Evolutionary conservation across 768 basidiomycete genomes (phyloP).

Genomic region (Trametes coccinea): DNA sequence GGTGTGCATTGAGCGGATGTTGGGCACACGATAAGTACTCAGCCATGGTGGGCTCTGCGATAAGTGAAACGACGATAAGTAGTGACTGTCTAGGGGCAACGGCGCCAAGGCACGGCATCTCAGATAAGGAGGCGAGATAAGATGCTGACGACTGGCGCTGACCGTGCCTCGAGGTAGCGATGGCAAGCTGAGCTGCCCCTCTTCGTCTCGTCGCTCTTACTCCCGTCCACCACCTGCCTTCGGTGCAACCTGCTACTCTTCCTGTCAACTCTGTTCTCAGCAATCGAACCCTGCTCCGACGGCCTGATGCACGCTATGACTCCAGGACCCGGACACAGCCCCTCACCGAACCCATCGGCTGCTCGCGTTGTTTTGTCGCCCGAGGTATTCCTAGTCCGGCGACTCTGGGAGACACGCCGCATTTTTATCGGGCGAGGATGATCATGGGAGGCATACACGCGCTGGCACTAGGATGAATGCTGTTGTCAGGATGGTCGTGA

Average conservation of each 20-base stretch:
- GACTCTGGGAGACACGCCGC: not conserved
- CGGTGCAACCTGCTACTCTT: slow-evolving; percentile 9
- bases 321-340: slow-evolving; percentile 1
- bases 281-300: slow-evolving; percentile 8
- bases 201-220: slow-evolving; percentile 15
- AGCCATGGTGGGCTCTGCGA: not conserved
- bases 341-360: not conserved
- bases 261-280: slow-evolving; percentile 1
- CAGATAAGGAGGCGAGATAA: slow-evolving; percentile 5
- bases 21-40: not conserved
- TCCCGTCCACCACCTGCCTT: slow-evolving; percentile 2
- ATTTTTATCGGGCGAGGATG: not conserved
- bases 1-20: not conserved
- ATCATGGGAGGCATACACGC: not conserved
- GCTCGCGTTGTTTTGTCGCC: not conserved
- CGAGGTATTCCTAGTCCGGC: not conserved
- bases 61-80: slow-evolving; percentile 2
- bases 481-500: not conserved
- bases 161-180: slow-evolving; percentile 18
- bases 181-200: slow-evolving; percentile 10
- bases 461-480: not conserved
- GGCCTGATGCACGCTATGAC: slow-evolving; percentile 7
- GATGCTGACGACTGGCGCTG: not conserved
- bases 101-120: not conserved
- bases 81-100: not conserved